A percentile compares a stretch with the other conserved stretches of the same genome.
Evolutionary conservation across 2,329 filamentous ascomycete genomes (phyloP).

Genomic region (Aspergillus versicolor): DNA sequence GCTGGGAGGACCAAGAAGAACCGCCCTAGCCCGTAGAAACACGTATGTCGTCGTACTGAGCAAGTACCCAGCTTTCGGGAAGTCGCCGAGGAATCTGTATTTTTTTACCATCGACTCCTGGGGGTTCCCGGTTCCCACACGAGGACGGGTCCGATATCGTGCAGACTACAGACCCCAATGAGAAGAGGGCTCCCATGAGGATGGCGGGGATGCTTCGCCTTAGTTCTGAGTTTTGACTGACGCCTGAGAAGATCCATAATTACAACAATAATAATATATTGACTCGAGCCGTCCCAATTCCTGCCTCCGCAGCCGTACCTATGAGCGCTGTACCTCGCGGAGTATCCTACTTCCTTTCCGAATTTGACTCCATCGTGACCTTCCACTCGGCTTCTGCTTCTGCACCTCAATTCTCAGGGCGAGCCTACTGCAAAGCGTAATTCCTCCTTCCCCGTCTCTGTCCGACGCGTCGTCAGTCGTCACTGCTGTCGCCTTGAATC

Average conservation of each 20-base stretch:
- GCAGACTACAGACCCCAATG: no score
- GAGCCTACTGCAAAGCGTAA: not conserved
- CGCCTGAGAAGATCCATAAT: no score
- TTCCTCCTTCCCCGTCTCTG: not conserved
- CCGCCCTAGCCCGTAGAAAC: no score
- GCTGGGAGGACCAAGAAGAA: no score
- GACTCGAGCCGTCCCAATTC: not conserved
- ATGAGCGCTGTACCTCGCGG: constrained; percentile 11
- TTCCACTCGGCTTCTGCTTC: constrained; percentile 2
- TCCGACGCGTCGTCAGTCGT: not conserved
- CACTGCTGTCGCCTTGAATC: not conserved
- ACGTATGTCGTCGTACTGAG: no score
- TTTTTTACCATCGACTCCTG: no score
- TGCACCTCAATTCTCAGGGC: not conserved
- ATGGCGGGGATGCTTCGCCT: not conserved
- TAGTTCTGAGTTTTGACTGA: not conserved
- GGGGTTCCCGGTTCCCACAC: not conserved
- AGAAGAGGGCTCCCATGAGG: not conserved
- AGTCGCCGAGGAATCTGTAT: not conserved
- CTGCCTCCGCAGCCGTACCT: not conserved
- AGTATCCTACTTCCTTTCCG: constrained; percentile 27
- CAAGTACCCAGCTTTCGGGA: not conserved
- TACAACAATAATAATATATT: no score
- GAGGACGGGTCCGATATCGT: not conserved
- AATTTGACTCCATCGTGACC: constrained; percentile 13